A percentile compares a stretch with the other conserved stretches of the same genome.
Conservation (phyloP, 495 filamentous ascomycete genomes). For the Penicillium nucicola region DNA sequence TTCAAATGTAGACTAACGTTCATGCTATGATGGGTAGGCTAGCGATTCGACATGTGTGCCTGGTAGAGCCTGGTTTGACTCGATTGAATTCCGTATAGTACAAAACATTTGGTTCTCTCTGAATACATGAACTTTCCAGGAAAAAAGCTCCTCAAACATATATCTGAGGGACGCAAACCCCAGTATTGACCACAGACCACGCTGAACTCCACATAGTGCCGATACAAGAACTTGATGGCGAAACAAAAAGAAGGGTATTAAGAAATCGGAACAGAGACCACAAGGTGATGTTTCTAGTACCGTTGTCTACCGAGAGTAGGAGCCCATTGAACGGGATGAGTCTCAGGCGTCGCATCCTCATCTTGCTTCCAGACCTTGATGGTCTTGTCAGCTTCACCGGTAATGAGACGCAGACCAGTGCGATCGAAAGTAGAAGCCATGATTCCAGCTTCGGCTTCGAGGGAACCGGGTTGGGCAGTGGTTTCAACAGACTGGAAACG, state of each 20-base stretch:
- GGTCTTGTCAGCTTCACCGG: slow-evolving; percentile 95
- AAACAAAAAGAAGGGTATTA: slow-evolving; percentile 21
- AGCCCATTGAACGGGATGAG: slow-evolving; percentile 91
- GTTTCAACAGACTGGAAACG: slow-evolving; percentile 85
- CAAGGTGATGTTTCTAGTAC: slow-evolving; percentile 41
- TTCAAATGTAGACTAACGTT: background rate
- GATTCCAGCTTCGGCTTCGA: slow-evolving; percentile 92
- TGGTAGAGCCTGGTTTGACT: background rate
- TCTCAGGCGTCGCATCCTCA: slow-evolving; percentile 83
- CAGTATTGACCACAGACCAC: slow-evolving; percentile 13
- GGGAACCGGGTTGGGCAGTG: slow-evolving; percentile 86
- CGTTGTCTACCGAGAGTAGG: slow-evolving; percentile 73
- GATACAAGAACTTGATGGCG: slow-evolving; percentile 7
- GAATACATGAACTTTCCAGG: slow-evolving; percentile 1
- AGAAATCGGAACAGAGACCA: slow-evolving; percentile 10
- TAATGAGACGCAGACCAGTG: slow-evolving; percentile 85
- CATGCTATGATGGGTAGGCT: too few species aligned
- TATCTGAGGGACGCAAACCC: background rate
- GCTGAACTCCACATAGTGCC: slow-evolving; percentile 33
- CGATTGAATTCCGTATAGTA: slow-evolving; percentile 4
- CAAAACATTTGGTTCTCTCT: background rate
- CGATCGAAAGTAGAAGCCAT: slow-evolving; percentile 90
- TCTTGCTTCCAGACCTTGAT: slow-evolving; percentile 96
- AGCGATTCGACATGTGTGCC: too few species aligned
- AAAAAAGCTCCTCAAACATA: background rate